These are phyloP conservation scores for Penicillium cosmopolitanum DNA, from an alignment of 495 filamentous ascomycete genomes.

Conservation along the genomic window DNA sequence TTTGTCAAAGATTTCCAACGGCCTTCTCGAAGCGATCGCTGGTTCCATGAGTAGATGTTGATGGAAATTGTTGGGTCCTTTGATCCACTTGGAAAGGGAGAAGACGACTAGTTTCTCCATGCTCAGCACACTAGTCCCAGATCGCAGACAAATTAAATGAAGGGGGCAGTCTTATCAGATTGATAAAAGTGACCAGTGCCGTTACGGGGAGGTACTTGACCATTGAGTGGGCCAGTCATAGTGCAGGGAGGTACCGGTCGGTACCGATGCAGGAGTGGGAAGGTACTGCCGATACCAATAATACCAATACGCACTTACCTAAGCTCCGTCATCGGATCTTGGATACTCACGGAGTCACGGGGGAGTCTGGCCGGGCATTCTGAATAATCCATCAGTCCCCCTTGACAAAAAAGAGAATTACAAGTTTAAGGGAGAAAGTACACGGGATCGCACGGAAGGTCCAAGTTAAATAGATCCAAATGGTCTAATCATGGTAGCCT, in stretches of 20 bases:
- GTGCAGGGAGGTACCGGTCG: constrained; percentile 9
- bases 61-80: background rate
- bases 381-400: constrained; percentile 11
- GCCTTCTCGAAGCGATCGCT: constrained; percentile 19
- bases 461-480: background rate
- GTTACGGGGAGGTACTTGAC: constrained; percentile 12
- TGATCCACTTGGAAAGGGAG: constrained; percentile 15
- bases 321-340: constrained; percentile 25
- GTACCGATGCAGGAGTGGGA: constrained; percentile 2
- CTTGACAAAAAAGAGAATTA: background rate
- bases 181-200: constrained; percentile 23
- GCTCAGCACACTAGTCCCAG: constrained; percentile 18
- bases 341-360: background rate
- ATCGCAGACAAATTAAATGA: constrained; percentile 12
- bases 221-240: background rate
- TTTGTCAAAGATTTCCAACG: constrained; percentile 1
- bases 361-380: constrained; percentile 11
- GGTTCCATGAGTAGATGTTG: background rate
- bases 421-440: background rate
- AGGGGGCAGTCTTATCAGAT: constrained; percentile 30
- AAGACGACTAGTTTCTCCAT: constrained; percentile 1
- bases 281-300: constrained; percentile 12
- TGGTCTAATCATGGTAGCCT: background rate
- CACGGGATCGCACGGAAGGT: constrained; percentile 2
- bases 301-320: constrained; percentile 11